A percentile compares a stretch with the other conserved stretches of the same genome.
phyloP scores from a whole-genome alignment of 2,329 filamentous ascomycete genomes.

The Corinectria fuckeliana region DNA sequence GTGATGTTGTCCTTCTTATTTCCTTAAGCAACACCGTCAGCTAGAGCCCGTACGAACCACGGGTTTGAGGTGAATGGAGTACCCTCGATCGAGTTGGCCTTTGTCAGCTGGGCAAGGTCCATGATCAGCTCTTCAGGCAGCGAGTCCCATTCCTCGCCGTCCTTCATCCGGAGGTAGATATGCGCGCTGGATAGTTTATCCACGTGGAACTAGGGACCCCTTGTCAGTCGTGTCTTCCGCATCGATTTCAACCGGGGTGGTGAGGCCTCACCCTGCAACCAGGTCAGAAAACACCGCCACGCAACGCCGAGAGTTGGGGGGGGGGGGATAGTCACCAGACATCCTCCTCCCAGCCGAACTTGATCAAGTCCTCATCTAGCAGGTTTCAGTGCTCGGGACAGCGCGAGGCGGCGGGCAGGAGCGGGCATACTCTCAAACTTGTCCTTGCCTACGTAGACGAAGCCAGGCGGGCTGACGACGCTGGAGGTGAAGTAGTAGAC shows the following conservation, averaged over 20 bases:
- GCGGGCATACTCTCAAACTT: slow-evolving; percentile 88
- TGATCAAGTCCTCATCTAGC: slow-evolving; percentile 93
- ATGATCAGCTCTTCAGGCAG: slow-evolving; percentile 77
- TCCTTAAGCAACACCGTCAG: slow-evolving; percentile 55
- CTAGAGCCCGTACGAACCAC: background rate
- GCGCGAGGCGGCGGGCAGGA: slow-evolving; percentile 9
- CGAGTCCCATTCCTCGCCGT: slow-evolving; percentile 82
- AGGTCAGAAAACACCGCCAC: slow-evolving; percentile 17
- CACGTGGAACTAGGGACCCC: slow-evolving; percentile 78
- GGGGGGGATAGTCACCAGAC: slow-evolving; percentile 71
- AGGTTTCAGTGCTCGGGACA: slow-evolving; percentile 26
- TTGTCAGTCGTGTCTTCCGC: background rate
- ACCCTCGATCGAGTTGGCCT: slow-evolving; percentile 98
- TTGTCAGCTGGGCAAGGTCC: slow-evolving; percentile 96
- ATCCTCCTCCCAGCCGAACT: slow-evolving; percentile 92
- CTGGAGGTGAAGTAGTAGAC: slow-evolving; percentile 96
- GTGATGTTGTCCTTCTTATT: slow-evolving; percentile 99
- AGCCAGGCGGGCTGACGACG: slow-evolving; percentile 80
- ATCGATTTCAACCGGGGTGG: background rate
- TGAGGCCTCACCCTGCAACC: slow-evolving; percentile 28
- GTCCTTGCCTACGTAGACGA: slow-evolving; percentile 97
- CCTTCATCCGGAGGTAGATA: slow-evolving; percentile 86
- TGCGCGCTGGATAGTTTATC: slow-evolving; percentile 97
- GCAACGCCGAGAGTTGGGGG: background rate
- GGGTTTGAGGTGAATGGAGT: slow-evolving; percentile 25